Conservation (phyloP, 306 rosid genomes). For the Cicer bijugum region DNA sequence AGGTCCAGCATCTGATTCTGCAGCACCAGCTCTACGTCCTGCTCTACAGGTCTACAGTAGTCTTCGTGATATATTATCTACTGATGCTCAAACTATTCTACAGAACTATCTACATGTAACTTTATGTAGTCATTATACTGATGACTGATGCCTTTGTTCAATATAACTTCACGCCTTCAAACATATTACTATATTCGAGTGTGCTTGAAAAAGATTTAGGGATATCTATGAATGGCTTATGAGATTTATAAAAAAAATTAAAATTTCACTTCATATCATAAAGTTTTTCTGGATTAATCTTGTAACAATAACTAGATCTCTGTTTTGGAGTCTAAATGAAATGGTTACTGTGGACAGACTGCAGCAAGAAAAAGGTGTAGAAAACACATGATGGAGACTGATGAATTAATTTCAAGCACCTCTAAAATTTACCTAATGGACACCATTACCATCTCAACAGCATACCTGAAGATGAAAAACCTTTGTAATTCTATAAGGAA, state of each 20-base stretch:
- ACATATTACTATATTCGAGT: too few relatives aligned
- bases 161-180: neutral
- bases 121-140: constrained; percentile 16
- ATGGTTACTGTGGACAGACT: constrained; percentile 54
- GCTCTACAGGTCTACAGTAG: constrained; percentile 80
- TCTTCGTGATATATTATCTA: constrained; percentile 85
- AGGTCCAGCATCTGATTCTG: constrained; percentile 63
- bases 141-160: constrained; percentile 25
- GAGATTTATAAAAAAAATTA: constrained; percentile 10
- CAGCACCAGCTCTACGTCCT: constrained; percentile 90
- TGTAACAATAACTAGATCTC: neutral
- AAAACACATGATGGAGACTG: constrained; percentile 91
- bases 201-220: constrained; percentile 8
- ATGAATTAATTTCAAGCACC: constrained; percentile 84
- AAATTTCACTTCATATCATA: constrained; percentile 4
- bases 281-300: constrained; percentile 15
- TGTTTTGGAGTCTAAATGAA: constrained; percentile 42
- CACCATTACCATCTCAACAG: constrained; percentile 78
- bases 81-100: constrained; percentile 78
- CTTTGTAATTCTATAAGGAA: constrained; percentile 68
- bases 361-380: constrained; percentile 88
- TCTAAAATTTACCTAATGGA: constrained; percentile 75
- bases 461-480: constrained; percentile 87
- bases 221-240: constrained; percentile 13
- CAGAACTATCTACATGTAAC: constrained; percentile 82